Conservation (phyloP, 345 rosid species). For the Arabidopsis arenosa region DNA sequence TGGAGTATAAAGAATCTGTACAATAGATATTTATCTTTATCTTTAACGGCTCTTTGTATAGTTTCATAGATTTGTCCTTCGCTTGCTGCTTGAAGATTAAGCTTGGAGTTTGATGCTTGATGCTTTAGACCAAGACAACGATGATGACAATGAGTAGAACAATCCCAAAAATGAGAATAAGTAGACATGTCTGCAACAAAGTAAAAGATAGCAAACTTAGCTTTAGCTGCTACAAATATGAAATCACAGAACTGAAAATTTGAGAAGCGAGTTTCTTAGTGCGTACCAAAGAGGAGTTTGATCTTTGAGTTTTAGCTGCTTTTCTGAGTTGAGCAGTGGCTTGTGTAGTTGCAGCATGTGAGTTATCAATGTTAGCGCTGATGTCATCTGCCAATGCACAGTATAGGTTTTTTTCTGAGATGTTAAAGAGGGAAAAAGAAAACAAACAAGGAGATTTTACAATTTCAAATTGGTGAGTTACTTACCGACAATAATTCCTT, state of each 20-base stretch:
- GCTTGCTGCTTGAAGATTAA: too few relatives aligned
- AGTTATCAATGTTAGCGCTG: slow-evolving; percentile 63
- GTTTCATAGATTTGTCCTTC: neutral
- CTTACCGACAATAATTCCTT: slow-evolving; percentile 74
- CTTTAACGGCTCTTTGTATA: slow-evolving; percentile 29
- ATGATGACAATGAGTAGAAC: slow-evolving; percentile 64
- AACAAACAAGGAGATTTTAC: neutral
- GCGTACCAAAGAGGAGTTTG: slow-evolving; percentile 72
- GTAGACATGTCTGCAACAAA: slow-evolving; percentile 69
- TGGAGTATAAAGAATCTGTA: slow-evolving; percentile 43
- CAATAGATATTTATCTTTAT: slow-evolving; percentile 35
- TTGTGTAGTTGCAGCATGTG: slow-evolving; percentile 64
- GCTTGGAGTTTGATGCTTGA: neutral
- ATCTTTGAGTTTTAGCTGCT: slow-evolving; percentile 64
- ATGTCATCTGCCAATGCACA: slow-evolving; percentile 62
- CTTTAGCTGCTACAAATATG: neutral
- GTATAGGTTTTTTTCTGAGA: neutral
- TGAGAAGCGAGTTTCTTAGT: neutral
- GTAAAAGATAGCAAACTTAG: neutral
- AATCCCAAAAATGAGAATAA: slow-evolving; percentile 70
- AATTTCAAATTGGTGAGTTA: neutral
- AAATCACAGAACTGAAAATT: neutral
- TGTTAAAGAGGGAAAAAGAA: neutral
- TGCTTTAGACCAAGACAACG: slow-evolving; percentile 57
- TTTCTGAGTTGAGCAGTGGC: slow-evolving; percentile 62